Conservation (phyloP, 805 yeast genomes). For the Candida tammaniensis region DNA sequence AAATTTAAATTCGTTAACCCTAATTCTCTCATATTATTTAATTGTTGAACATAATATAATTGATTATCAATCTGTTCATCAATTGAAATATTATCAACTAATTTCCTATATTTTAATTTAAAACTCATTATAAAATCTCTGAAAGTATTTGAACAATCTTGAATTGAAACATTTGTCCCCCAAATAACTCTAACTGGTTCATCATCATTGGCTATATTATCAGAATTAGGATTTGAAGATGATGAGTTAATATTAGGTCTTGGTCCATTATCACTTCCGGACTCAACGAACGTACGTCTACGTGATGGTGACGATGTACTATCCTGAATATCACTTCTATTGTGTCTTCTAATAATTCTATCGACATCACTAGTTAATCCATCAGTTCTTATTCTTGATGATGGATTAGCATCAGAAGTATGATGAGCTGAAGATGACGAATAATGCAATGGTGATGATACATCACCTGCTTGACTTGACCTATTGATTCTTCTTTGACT, state of each 20-base stretch:
- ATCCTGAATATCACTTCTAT: conserved; percentile 81
- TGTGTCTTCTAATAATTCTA: conserved; percentile 45
- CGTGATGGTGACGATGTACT: conserved; percentile 64
- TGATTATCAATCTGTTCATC: conserved; percentile 69
- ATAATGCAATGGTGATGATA: conserved; percentile 52
- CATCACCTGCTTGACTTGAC: conserved; percentile 24
- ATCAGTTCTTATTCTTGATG: conserved; percentile 45
- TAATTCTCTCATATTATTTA: conserved; percentile 70
- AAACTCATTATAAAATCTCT: conserved; percentile 82
- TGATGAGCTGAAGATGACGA: conserved; percentile 39
- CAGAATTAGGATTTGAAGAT: conserved; percentile 29
- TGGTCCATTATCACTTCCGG: conserved; percentile 4
- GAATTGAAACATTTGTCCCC: conserved; percentile 97
- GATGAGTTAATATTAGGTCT: conserved; percentile 11
- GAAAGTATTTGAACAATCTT: conserved; percentile 78
- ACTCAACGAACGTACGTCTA: conserved; percentile 57
- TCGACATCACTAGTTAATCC: conserved; percentile 41
- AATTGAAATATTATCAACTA: conserved; percentile 37
- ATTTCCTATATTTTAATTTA: conserved; percentile 69
- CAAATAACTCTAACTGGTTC: conserved; percentile 91
- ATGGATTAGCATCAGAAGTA: conserved; percentile 35
- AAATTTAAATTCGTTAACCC: conserved; percentile 82
- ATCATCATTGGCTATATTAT: conserved; percentile 28
- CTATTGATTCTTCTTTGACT: conserved; percentile 9
- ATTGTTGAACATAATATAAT: conserved; percentile 66